These are phyloP conservation scores for Nakazawaea siamensis DNA, from an alignment of 805 yeast genomes.

Conservation along the genomic window DNA sequence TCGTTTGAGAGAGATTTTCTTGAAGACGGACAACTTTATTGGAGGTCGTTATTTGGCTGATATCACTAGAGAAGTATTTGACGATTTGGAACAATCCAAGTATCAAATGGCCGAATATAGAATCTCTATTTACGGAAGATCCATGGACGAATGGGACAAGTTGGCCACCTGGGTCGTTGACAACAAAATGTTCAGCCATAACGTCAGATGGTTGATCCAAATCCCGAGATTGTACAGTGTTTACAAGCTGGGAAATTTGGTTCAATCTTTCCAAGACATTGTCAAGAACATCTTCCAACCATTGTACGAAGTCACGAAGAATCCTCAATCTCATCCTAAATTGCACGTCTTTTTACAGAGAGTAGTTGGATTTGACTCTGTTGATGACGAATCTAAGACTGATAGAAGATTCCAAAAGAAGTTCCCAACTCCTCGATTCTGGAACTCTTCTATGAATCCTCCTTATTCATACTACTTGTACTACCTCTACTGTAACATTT, in stretches of 20 bases:
- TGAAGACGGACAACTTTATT: conserved; percentile 91
- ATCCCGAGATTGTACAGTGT: conserved; percentile 90
- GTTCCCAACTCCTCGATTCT: conserved; percentile 76
- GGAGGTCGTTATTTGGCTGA: conserved; percentile 88
- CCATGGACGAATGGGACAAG: conserved; percentile 88
- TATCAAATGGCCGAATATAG: conserved; percentile 97
- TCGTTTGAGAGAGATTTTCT: conserved; percentile 88
- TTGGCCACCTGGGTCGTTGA: conserved; percentile 94
- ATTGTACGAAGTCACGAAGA: conserved; percentile 77
- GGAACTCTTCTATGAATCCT: conserved; percentile 79
- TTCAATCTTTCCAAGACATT: conserved; percentile 66
- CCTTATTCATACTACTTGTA: conserved; percentile 96
- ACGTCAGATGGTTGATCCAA: conserved; percentile 95
- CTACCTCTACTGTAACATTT: conserved; percentile 78
- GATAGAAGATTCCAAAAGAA: conserved; percentile 78
- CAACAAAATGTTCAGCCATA: conserved; percentile 82
- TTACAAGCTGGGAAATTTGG: conserved; percentile 70
- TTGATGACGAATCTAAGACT: conserved; percentile 92
- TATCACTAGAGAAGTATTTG: conserved; percentile 85
- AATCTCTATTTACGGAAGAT: conserved; percentile 89
- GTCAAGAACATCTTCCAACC: conserved; percentile 79
- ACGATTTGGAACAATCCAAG: conserved; percentile 89
- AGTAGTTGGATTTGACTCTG: conserved; percentile 96
- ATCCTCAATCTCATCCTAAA: conserved; percentile 88
- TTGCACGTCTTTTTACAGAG: conserved; percentile 81